Percentiles rank a stretch among this genome's conserved stretches.
Evolutionary conservation across 2,329 filamentous ascomycete species (phyloP).

Genomic region (Ophiostoma sp.): DNA sequence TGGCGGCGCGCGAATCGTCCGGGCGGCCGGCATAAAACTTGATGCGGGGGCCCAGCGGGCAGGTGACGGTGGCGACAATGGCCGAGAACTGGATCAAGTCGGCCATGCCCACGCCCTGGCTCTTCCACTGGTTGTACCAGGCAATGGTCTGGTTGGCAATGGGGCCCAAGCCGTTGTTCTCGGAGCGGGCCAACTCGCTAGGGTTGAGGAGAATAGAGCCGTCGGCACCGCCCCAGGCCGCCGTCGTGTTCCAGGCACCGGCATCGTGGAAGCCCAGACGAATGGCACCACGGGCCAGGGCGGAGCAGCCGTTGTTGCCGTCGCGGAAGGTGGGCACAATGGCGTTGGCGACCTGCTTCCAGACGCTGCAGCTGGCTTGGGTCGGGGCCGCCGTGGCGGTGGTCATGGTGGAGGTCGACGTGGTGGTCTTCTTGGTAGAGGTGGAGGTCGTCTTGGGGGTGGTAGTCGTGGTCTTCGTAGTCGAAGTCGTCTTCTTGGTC

Average conservation of each 20-base stretch:
- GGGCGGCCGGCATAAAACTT: constrained; percentile 42
- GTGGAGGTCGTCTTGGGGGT: neutral
- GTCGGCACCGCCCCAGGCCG: constrained; percentile 45
- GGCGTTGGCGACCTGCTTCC: constrained; percentile 41
- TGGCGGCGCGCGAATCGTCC: neutral
- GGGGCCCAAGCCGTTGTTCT: constrained; percentile 48
- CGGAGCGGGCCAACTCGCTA: constrained; percentile 50
- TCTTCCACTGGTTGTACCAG: constrained; percentile 47
- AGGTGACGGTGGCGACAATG: constrained; percentile 48
- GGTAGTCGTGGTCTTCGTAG: neutral
- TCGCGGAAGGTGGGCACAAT: constrained; percentile 40
- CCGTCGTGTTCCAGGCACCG: constrained; percentile 43
- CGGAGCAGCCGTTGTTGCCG: constrained; percentile 39
- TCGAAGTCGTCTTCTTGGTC: neutral
- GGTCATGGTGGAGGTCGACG: neutral
- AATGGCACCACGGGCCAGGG: constrained; percentile 45
- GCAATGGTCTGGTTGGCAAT: constrained; percentile 42
- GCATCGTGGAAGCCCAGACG: constrained; percentile 51
- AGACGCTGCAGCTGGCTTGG: constrained; percentile 38
- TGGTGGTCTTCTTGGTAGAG: neutral
- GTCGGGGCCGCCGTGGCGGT: neutral
- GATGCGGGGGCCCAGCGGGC: constrained; percentile 53
- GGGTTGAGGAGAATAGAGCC: constrained; percentile 45
- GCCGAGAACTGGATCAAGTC: constrained; percentile 47
- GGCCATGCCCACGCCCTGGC: constrained; percentile 43